Evolutionary conservation across 768 basidiomycete genomes (phyloP), one percentile per base, ranked within the genome.

Genomic region (Mycena indigotica): DNA sequence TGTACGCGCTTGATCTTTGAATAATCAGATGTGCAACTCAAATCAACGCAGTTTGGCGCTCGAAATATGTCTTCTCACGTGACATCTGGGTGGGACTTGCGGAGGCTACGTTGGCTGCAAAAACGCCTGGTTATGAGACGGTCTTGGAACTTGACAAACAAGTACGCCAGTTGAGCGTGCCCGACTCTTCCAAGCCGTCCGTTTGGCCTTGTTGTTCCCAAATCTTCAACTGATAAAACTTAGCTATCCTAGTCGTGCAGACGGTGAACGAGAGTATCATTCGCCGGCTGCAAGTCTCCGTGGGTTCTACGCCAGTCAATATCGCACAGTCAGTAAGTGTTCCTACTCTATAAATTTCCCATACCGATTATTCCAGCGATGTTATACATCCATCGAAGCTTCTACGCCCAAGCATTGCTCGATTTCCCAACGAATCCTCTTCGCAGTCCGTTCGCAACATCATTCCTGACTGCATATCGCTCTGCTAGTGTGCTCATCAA

Each of bases 351-450:
- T 52, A 24, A 8, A 30, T 19, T 1, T 10, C 5, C 16, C 5
- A 53, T 52, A 26, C 8, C 40, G 24, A 21, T 46, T 21, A 6
- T 16, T 57, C 32, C 56, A 80, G 81, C 77, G 3, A 79, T 84
- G 80, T 60, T 83, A 12, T 82, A 83, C 63, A 70, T 84, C 1
- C 83, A 84, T 60, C 69, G 82, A 46, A 81, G 81, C 58, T 84
- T 80, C 71, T 84, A 83, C 52, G 82, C 82, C 3, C 81, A 84
- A 62, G 81, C 82, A 4, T 76, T 84, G 73, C 72, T 83, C 8
- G 81, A 83, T 61, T 72, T 78, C 59, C 82, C 83, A 1, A 66
- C 73, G 13, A 83, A 84, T 62, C 84, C 84, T 2, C 71, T 84
- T 25, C 69, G 81, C 10, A 82, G 81, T 56, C 79, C 81, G 0